Base-by-base conservation (phyloP, 1,284 basidiomycete genomes). In the Ustilago bromivora region DNA sequence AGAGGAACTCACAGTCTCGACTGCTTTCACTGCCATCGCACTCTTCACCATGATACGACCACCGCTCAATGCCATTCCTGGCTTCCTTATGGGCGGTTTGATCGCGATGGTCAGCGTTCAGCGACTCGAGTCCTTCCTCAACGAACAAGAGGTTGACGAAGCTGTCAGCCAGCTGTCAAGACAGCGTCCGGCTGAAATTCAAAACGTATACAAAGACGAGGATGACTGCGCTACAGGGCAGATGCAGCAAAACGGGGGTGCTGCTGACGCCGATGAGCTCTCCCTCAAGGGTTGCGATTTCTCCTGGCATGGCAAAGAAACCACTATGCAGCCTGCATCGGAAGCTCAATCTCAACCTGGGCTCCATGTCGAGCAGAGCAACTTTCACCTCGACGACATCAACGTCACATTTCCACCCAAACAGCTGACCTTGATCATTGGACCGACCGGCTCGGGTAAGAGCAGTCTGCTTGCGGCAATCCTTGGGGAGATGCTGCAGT, bases 111-210 rank as follows among this genome's bases (percentile, higher is more conserved):
- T 96, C 5, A 91, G 93, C 1, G 85, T 96, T 19, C 90, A 93
- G 60, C 92, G 95, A 59, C 93, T 97, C 61, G 89, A 92, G 31
- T 91, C 90, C 1, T 97, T 92, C 86, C 89, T 96, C 9, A 89
- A 89, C 11, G 94, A 96, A 86, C 92, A 93, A 49, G 95, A 96
- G 85, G 92, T 94, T 12, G 74, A 76, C 10, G 61, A 65, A 19
- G 57, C 66, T 3, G 61, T 76, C 46, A 72, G 74, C 36, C 61
- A 58, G 32, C 67, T 76, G 4, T 71, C 67, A 23, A 54, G 58
- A 51, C 55, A 70, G 54, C 46, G 23, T 4, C 4, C 47, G 8
- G 3, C 54, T 5, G 17, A 12, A 2, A 15, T 5, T 0, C 5
- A 36, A 4, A 3, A 88, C 89, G 90, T 91, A 0, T 92, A 91